Base-by-base conservation (phyloP, 2,329 filamentous ascomycete species). In the Pseudogymnoascus sp. region DNA sequence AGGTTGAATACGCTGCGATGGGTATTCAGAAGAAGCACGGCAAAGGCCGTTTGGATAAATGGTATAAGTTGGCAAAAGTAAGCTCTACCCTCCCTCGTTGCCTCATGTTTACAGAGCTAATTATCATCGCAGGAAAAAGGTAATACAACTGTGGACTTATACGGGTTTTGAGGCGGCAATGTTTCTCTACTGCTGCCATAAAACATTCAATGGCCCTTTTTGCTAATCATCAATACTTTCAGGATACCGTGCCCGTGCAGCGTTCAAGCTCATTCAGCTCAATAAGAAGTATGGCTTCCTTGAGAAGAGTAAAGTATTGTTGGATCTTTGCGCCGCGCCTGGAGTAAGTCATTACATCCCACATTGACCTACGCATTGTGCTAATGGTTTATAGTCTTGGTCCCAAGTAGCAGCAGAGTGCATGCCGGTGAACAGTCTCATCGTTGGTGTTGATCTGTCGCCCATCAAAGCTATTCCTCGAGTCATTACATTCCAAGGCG, bases 221-320 rank as follows among this genome's bases (percentile, higher is more conserved):
- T 55, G 16, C 49, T 55, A 55, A 55, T 55, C 28, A 33, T 55
- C n/a, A 12, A 55, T 55, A 55, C 16, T 8, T 33, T 55, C 9
- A 61, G 94, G 94, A 66, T 99, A 97, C 74, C 84, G 94, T 72
- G 93, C 94, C 65, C 85, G 94, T 83, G 92, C 94, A 69, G 92
- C 94, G 62, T 97, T 97, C 84, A 99, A 99, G 79, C 79, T 99
- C 70, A 93, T 99, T 69, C 93, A 99, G 76, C 80, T 99, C 71
- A 99, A 99, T 80, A 97, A 97, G 79, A 97, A 97, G 75, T 99
- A 96, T 88, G 90, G 91, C 69, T 99, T 99, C 77, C 81, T 99
- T 69, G 92, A 97, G 76, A 93, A 95, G 81, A 95, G 91, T 77
- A 96, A 91, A 80, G 94, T 97, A 71, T 80, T 97, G 65, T 82